A percentile compares a stretch with the other conserved stretches of the same genome.
Evolutionary conservation across 2,329 filamentous ascomycete genomes (phyloP).

Genomic region (Eutypa lata): DNA sequence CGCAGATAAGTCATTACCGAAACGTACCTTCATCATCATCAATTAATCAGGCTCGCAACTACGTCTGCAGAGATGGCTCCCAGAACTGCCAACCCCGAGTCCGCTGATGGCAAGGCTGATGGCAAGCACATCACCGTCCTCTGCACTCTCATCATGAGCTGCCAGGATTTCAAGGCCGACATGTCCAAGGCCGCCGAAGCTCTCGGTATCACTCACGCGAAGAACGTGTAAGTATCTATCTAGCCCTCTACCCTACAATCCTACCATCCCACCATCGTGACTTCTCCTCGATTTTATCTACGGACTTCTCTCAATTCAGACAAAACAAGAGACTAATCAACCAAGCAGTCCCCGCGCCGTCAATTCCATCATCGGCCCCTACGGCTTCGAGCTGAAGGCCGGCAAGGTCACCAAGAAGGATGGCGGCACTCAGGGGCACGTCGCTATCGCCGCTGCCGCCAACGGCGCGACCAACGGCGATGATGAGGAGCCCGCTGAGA

Average conservation of each 20-base stretch:
- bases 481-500: no score
- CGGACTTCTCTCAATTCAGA: neutral
- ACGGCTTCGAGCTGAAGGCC: conserved; percentile 6
- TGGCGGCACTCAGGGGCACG: neutral
- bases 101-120: neutral
- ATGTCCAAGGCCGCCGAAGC: neutral
- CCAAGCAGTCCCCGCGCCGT: conserved; percentile 3
- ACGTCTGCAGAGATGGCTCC: neutral
- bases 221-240: conserved; percentile 5
- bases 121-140: neutral
- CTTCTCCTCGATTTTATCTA: neutral
- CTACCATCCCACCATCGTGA: neutral
- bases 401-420: conserved; percentile 4
- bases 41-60: neutral
- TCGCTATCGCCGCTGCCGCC: neutral
- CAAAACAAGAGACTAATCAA: neutral
- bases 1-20: no score
- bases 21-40: no score
- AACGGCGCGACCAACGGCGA: neutral
- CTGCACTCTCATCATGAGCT: conserved; percentile 6
- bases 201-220: conserved; percentile 1
- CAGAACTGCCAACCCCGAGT: neutral
- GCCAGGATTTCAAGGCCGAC: conserved; percentile 1
- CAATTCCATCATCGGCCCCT: conserved; percentile 3
- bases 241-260: neutral